These are phyloP conservation scores for Mycocalia duriaeana DNA, from an alignment of 1,284 basidiomycete genomes.

Conservation along the genomic window DNA sequence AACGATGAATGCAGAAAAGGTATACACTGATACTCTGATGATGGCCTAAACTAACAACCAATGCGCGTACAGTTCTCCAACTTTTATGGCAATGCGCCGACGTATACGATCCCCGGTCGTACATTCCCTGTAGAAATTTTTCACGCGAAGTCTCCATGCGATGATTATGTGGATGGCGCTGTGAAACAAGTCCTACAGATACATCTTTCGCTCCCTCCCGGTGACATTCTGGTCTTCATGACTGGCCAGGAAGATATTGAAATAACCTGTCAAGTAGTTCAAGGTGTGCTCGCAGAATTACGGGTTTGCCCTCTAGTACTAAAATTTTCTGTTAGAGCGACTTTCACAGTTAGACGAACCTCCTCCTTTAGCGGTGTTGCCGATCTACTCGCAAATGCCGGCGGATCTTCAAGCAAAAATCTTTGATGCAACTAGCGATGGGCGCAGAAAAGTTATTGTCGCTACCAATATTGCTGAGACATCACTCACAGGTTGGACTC, in stretches of 20 bases:
- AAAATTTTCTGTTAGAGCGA: conserved; percentile 59
- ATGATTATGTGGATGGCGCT: conserved; percentile 97
- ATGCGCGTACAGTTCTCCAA: conserved; percentile 66
- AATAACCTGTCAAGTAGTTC: conserved; percentile 86
- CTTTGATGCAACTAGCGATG: conserved; percentile 92
- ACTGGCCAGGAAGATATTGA: conserved; percentile 99
- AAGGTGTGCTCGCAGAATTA: conserved; percentile 44
- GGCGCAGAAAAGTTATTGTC: conserved; percentile 93
- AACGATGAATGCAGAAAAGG: conserved; percentile 98
- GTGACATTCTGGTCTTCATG: conserved; percentile 99
- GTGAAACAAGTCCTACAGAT: conserved; percentile 98
- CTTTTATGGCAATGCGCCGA: conserved; percentile 94
- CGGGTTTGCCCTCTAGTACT: not conserved
- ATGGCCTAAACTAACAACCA: not conserved
- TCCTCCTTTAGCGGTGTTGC: conserved; percentile 80
- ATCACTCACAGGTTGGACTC: conserved; percentile 79
- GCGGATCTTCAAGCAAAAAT: conserved; percentile 98
- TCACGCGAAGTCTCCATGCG: conserved; percentile 95
- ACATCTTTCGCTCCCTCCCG: conserved; percentile 88
- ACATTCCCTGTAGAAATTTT: conserved; percentile 98
- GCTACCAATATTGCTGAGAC: conserved; percentile 99
- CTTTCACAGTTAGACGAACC: conserved; percentile 89
- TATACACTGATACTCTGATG: conserved; percentile 22
- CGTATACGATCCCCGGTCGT: conserved; percentile 95
- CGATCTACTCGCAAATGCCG: conserved; percentile 99